These are phyloP conservation scores for Trichoderma virens DNA, from an alignment of 495 filamentous ascomycete genomes.

Conservation along the genomic window DNA sequence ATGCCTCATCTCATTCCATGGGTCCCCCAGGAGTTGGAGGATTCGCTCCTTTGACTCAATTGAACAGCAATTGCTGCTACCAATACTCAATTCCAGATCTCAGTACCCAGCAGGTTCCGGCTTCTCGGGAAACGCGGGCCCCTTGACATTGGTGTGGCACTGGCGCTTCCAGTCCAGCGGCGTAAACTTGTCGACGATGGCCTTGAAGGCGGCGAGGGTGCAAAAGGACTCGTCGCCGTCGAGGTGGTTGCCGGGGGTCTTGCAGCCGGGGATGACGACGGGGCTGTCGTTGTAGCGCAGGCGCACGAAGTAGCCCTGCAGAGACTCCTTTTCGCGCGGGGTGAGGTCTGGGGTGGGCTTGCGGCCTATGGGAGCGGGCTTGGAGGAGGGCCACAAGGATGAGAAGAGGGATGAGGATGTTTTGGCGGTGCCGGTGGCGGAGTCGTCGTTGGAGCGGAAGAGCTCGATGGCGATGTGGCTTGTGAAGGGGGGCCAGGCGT, in stretches of 20 bases:
- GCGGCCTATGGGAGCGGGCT: constrained; percentile 40
- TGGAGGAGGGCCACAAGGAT: constrained; percentile 37
- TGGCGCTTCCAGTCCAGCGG: constrained; percentile 71
- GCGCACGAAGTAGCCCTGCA: constrained; percentile 82
- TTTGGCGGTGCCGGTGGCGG: not conserved
- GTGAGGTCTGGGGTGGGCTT: constrained; percentile 42
- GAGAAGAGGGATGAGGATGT: constrained; percentile 14
- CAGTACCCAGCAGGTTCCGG: constrained; percentile 51
- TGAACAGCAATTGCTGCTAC: too few species aligned
- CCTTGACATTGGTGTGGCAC: constrained; percentile 59
- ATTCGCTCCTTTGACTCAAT: too few species aligned
- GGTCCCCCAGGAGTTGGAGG: too few species aligned
- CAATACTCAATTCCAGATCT: not conserved
- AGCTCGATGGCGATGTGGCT: constrained; percentile 87
- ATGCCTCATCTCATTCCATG: not conserved
- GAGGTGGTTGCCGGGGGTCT: constrained; percentile 67
- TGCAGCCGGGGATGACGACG: constrained; percentile 76
- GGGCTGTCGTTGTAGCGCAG: constrained; percentile 83
- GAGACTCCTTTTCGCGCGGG: constrained; percentile 40
- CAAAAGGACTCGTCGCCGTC: constrained; percentile 88
- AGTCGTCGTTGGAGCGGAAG: constrained; percentile 48
- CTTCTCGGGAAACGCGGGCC: constrained; percentile 43
- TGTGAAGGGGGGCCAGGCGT: constrained; percentile 85
- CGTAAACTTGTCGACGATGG: constrained; percentile 82
- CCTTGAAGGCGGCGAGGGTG: constrained; percentile 86